phyloP scores from a whole-genome alignment of 441 rosid species.

The Rhodomyrtus psidioides region DNA sequence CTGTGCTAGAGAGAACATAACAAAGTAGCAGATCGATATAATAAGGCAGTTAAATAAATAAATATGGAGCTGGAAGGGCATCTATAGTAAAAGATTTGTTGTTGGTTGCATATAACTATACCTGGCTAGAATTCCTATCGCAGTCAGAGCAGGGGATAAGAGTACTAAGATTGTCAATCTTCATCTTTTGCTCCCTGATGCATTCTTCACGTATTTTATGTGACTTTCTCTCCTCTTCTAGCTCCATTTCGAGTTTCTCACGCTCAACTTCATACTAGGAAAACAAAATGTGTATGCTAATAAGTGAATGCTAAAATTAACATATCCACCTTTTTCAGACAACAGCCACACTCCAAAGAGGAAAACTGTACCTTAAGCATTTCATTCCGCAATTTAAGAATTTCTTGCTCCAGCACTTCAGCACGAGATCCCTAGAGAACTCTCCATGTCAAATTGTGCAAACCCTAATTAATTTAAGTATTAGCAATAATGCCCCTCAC shows the following conservation, averaged over 20 bases:
- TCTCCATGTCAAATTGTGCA: constrained; percentile 11
- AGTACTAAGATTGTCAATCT: constrained; percentile 55
- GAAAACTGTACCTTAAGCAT: constrained; percentile 64
- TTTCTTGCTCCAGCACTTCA: constrained; percentile 82
- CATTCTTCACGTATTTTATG: constrained; percentile 57
- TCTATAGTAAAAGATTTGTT: neutral
- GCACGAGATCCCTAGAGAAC: constrained; percentile 74
- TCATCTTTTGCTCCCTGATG: constrained; percentile 65
- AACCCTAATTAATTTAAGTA: neutral
- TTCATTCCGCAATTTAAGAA: constrained; percentile 74
- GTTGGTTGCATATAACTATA: neutral
- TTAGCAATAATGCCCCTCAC: constrained; percentile 22
- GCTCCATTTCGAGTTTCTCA: constrained; percentile 77
- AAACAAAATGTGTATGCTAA: neutral
- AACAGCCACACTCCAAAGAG: constrained; percentile 2
- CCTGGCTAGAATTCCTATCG: constrained; percentile 50
- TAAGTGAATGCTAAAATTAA: neutral
- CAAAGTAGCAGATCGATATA: neutral
- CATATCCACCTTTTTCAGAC: neutral
- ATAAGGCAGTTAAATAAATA: neutral
- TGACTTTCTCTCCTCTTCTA: constrained; percentile 79
- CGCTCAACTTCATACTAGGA: constrained; percentile 76
- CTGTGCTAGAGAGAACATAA: neutral
- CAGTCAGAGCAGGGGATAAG: constrained; percentile 32
- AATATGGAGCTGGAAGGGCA: neutral